Base-by-base conservation (phyloP, 176 grass and related monocot species). In the Raddia guianensis region DNA sequence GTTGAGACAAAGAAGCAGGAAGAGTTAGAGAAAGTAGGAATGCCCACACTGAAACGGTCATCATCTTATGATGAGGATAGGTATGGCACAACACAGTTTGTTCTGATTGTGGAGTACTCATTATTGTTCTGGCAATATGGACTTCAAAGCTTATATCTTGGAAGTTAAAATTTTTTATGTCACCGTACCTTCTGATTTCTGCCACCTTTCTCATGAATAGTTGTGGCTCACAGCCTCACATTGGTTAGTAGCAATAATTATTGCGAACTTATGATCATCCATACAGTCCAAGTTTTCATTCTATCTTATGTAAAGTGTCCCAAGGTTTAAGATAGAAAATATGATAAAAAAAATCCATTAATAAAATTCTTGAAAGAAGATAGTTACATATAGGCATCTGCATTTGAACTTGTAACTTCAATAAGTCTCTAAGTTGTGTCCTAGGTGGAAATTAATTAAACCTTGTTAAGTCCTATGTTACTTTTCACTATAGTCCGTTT, bases 21-120 rank as follows among this genome's bases (percentile, higher is more conserved):
- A 18, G 87, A 90, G 72, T 80, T 52, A 13, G 86, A 71, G 60
- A 84, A 72, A 73, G 57, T 52, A 84, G 73, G 74, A 71, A 83
- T 65, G 14, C 12, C 67, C 63, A 60, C 61, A 40, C 85, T 90
- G 8, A 91, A 86, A 68, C 80, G 69, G 15, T 90, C 92, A 34
- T 86, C 90, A 70, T 91, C 87, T 66, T 91, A 84, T 42, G 81
- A 93, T 7, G 88, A 93, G 68, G 90, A 96, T 77, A 93, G 93
- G 97, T 99, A 94, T 76, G 57, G 32, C 65, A 61, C 68, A 51
- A 3, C 53, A 13, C 13, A 79, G 50, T 20, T 69, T 62, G n/a
- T 66, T 79, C 35, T 82, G 49, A 37, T 74, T 16, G 13, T 64
- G 63, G 18, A 83, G 53, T 47, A 21, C 59, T 21, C n/a, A 83